phyloP scores from a whole-genome alignment of 441 rosid species.

The Metrosideros polymorpha region DNA sequence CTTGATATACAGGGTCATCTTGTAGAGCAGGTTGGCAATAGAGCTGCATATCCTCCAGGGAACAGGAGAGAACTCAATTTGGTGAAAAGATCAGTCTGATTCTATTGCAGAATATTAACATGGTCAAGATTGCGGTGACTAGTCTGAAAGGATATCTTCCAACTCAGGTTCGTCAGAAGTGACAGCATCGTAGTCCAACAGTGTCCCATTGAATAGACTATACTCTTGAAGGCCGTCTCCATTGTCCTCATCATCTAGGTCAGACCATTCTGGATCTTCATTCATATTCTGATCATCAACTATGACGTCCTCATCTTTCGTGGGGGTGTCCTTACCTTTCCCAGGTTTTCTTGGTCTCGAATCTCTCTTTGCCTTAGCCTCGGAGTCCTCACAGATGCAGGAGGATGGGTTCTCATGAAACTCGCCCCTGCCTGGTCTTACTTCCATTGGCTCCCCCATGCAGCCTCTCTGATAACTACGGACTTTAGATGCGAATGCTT shows the following conservation, averaged over 20 bases:
- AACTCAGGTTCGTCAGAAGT: conserved; percentile 63
- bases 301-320: conserved; percentile 11
- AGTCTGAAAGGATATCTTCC: conserved; percentile 82
- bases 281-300: conserved; percentile 33
- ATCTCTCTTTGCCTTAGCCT: conserved; percentile 29
- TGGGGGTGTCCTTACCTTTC: conserved; percentile 21
- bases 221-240: conserved; percentile 30
- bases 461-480: conserved; percentile 72
- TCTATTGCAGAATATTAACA: not conserved
- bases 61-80: not conserved
- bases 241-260: conserved; percentile 42
- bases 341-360: conserved; percentile 34
- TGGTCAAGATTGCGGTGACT: not conserved
- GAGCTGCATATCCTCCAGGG: not conserved
- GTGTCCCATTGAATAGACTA: conserved; percentile 30
- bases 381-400: conserved; percentile 57
- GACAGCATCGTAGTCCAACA: conserved; percentile 53
- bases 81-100: not conserved
- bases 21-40: not conserved
- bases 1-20: not conserved
- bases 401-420: conserved; percentile 92
- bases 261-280: conserved; percentile 41
- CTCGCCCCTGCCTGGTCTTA: conserved; percentile 90
- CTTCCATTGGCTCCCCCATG: conserved; percentile 98
- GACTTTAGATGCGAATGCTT: conserved; percentile 68